Percentiles rank a stretch among this genome's conserved stretches.
These are phyloP conservation scores for Nemania bipapillata DNA, from an alignment of 2,329 filamentous ascomycete species.

Conservation along the genomic window DNA sequence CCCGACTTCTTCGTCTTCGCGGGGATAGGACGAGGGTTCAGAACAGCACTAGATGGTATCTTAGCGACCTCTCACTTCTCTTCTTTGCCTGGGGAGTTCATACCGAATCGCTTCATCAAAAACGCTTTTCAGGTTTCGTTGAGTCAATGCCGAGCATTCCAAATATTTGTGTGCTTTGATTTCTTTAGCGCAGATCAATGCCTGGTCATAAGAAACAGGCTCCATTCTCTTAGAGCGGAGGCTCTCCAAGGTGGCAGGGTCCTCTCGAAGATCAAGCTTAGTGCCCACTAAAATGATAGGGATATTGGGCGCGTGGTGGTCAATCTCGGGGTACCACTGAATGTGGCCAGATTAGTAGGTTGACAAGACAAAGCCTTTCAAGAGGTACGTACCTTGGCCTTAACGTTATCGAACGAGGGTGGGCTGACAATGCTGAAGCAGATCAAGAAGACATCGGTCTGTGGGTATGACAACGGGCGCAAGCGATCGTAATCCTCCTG, in stretches of 20 bases:
- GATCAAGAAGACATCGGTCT: slow-evolving; percentile 98
- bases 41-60: slow-evolving; percentile 67
- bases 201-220: slow-evolving; percentile 94
- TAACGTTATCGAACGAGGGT: slow-evolving; percentile 98
- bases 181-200: slow-evolving; percentile 86
- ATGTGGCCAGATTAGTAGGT: slow-evolving; percentile 32
- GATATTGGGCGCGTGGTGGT: slow-evolving; percentile 93
- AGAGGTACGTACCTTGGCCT: slow-evolving; percentile 79
- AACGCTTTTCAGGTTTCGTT: slow-evolving; percentile 96
- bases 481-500: slow-evolving; percentile 98
- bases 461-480: slow-evolving; percentile 93
- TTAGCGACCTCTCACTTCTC: slow-evolving; percentile 40
- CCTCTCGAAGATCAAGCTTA: slow-evolving; percentile 94
- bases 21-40: slow-evolving; percentile 72
- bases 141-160: slow-evolving; percentile 95
- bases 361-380: not conserved
- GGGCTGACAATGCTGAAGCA: slow-evolving; percentile 99
- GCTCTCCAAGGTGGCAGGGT: slow-evolving; percentile 81
- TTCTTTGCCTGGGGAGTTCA: slow-evolving; percentile 54
- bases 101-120: slow-evolving; percentile 99
- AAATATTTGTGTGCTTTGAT: slow-evolving; percentile 97
- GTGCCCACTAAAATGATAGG: slow-evolving; percentile 97
- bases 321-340: slow-evolving; percentile 97
- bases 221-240: slow-evolving; percentile 94
- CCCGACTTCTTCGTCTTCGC: slow-evolving; percentile 69